Percentiles rank a stretch among this genome's conserved stretches.
phyloP scores from a whole-genome alignment of 1,139 yeast species.

The Taphrina communis region DNA sequence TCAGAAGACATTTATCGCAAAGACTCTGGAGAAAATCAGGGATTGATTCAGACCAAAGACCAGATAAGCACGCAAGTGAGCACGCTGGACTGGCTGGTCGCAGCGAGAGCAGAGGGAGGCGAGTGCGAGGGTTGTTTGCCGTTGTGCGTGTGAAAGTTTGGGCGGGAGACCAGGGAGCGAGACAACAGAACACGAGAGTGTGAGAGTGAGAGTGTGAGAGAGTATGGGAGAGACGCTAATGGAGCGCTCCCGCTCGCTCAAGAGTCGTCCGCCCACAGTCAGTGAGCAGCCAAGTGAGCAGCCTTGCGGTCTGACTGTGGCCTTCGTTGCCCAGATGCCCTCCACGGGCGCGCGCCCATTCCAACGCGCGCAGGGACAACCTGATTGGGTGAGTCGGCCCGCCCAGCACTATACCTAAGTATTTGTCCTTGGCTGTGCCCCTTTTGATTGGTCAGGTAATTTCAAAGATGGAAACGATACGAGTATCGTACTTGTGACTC shows the following conservation, averaged over 20 bases:
- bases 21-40: background rate
- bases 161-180: slow-evolving; percentile 17
- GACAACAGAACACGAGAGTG: slow-evolving; percentile 7
- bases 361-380: too few relatives aligned
- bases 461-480: background rate
- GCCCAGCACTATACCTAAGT: background rate
- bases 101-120: background rate
- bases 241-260: background rate
- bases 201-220: slow-evolving; percentile 1
- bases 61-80: slow-evolving; percentile 7
- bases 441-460: background rate
- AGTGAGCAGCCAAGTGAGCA: background rate
- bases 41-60: background rate
- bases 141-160: slow-evolving; percentile 10
- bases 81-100: background rate
- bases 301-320: background rate
- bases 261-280: background rate
- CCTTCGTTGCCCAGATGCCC: background rate
- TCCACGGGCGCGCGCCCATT: too few relatives aligned
- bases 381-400: too few relatives aligned
- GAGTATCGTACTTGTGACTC: background rate
- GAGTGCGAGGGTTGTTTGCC: slow-evolving; percentile 20
- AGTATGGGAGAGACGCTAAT: background rate
- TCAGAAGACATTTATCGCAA: slow-evolving; percentile 41
- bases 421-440: background rate